These are phyloP conservation scores for Beauveria varroae DNA, from an alignment of 2,329 filamentous ascomycete genomes.

Conservation along the genomic window DNA sequence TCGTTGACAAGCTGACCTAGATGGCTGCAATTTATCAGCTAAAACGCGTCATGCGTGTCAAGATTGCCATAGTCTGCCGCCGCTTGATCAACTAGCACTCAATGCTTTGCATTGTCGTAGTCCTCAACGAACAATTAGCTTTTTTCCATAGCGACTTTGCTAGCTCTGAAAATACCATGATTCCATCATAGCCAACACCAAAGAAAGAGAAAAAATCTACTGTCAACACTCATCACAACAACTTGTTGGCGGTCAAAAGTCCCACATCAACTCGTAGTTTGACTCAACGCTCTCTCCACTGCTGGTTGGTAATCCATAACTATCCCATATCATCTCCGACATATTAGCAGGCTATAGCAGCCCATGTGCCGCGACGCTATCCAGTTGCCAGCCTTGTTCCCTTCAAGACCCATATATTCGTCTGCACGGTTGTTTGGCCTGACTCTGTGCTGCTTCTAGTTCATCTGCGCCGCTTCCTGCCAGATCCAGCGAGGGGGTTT, in stretches of 20 bases:
- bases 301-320: conserved; percentile 1
- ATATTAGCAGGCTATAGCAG: no score
- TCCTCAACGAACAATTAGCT: no score
- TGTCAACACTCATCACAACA: neutral
- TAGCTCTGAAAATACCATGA: neutral
- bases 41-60: no score
- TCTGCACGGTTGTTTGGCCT: neutral
- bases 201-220: neutral
- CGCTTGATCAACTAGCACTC: no score
- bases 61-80: no score
- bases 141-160: no score
- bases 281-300: neutral
- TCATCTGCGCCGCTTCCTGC: neutral
- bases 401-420: neutral
- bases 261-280: neutral
- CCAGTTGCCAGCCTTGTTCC: neutral
- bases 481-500: neutral
- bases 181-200: neutral
- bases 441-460: neutral
- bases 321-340: neutral
- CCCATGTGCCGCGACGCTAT: neutral
- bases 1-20: no score
- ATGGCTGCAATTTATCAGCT: no score
- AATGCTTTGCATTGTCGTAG: no score
- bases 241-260: neutral